Conservation (phyloP, 1,284 basidiomycete genomes). For the Cryptococcus floricola region DNA sequence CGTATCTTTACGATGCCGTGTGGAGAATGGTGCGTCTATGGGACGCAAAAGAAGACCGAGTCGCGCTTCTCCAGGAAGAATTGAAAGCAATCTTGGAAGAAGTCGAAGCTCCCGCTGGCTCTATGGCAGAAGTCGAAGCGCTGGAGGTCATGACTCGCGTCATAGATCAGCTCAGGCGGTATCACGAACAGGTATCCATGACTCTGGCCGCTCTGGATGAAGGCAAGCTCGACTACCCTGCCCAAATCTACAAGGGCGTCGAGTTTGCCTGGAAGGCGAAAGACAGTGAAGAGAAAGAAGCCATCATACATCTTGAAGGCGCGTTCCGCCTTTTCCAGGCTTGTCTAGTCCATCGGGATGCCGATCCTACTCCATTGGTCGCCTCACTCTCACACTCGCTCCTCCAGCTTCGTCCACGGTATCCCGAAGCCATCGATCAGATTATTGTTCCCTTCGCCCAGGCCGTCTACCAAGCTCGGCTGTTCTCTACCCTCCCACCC, state of each 20-base stretch:
- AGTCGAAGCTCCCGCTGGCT: neutral
- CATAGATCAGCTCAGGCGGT: no score
- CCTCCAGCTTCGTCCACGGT: neutral
- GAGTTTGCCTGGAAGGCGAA: neutral
- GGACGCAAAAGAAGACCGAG: conserved; percentile 3
- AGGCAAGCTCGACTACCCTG: neutral
- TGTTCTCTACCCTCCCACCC: conserved; percentile 3
- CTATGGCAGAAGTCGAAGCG: neutral
- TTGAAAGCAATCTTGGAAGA: conserved; percentile 2
- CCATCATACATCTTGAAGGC: neutral
- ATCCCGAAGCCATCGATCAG: conserved; percentile 1
- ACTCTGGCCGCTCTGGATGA: neutral
- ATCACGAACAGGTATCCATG: neutral
- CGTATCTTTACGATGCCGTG: conserved; percentile 1
- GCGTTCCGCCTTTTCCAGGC: conserved; percentile 13
- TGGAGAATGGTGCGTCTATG: conserved; percentile 4
- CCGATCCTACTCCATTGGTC: conserved; percentile 1
- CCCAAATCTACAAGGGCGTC: neutral
- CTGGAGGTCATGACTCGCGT: no score
- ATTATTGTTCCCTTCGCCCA: conserved; percentile 10
- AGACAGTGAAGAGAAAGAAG: neutral
- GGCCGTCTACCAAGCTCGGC: conserved; percentile 6
- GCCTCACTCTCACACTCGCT: conserved; percentile 2
- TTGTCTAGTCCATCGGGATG: conserved; percentile 2
- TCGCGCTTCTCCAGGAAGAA: neutral